Conservation (phyloP, 2,329 filamentous ascomycete species). For the Cryphonectria nitschkei region DNA sequence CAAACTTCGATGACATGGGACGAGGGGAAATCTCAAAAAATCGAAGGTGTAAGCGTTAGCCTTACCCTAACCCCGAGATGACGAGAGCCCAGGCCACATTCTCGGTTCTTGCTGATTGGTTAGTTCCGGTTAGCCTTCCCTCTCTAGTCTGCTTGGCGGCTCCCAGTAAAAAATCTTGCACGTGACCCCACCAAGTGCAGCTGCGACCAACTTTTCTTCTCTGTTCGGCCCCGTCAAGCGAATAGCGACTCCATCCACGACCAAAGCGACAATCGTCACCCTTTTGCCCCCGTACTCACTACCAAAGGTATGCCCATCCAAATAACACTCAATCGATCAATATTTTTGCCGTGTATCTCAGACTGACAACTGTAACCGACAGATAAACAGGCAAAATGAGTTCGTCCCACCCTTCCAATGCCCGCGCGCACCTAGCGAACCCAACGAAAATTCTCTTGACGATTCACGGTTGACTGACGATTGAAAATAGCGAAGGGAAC, state of each 20-base stretch:
- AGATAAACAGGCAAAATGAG: conserved; percentile 59
- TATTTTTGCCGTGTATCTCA: background rate
- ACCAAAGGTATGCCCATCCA: conserved; percentile 25
- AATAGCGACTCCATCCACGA: conserved; percentile 29
- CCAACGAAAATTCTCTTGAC: conserved; percentile 16
- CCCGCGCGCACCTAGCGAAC: background rate
- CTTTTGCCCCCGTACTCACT: conserved; percentile 26
- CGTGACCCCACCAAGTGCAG: conserved; percentile 17
- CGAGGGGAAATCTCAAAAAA: background rate
- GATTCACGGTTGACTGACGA: conserved; percentile 29
- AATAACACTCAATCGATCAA: background rate
- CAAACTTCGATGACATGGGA: background rate
- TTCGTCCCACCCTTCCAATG: conserved; percentile 44
- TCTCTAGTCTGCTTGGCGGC: background rate
- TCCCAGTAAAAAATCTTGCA: conserved; percentile 10
- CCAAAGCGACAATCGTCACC: conserved; percentile 26
- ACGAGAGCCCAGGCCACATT: background rate
- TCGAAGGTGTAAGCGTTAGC: background rate
- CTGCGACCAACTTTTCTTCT: conserved; percentile 16
- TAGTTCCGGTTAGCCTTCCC: background rate
- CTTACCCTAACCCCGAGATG: background rate
- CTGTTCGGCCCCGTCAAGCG: conserved; percentile 18
- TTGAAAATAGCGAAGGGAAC: conserved; percentile 30
- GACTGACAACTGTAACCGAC: conserved; percentile 30
- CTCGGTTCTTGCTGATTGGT: background rate